Base-by-base conservation (phyloP, 768 basidiomycete species). In the Lactarius akahatsu region DNA sequence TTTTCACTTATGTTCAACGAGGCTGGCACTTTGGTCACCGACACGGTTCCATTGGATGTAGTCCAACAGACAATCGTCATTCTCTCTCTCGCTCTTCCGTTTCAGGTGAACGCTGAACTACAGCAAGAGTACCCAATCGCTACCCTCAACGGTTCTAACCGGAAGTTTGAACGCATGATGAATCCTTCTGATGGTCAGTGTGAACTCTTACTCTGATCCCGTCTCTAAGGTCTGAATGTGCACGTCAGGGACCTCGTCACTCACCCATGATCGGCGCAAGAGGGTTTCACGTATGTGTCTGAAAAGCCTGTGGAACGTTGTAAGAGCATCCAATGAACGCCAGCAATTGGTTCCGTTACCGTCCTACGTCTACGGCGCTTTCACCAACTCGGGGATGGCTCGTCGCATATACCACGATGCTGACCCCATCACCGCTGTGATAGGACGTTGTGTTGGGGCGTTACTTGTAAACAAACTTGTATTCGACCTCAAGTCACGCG, bases 401-500 rank as follows among this genome's bases (percentile, higher is more conserved):
- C 45, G 10, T 13, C 45, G 45, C 45, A 47, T 47, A 47, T n/a
- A 3, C 45, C 0, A 13, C n/a, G 9, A 47, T 1, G 1, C 2
- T 47, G n/a, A 11, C n/a, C n/a, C 4, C 4, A 0, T 11, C 4
- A 5, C 4, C n/a, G 1, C 3, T 5, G 4, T n/a, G 9, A 47
- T 47, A 47, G n/a, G n/a, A 47, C 8, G 0, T 23, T 47, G 45
- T 47, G n/a, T 47, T 23, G n/a, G 1, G n/a, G 45, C 45, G 1
- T 47, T 47, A 10, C 10, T 47, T 10, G 45, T 47, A 47, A 47
- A 23, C 9, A 47, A 47, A 10, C 45, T 23, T 5, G n/a, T 4
- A 10, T 10, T n/a, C 0, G 45, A 47, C 45, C 9, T 47, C n/a
- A n/a, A 11, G 9, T 47, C n/a, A 23, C 45, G 10, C 8, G 11